These are phyloP conservation scores for Spergularia azorica DNA, from an alignment of 179 eudicot species.

Conservation along the genomic window DNA sequence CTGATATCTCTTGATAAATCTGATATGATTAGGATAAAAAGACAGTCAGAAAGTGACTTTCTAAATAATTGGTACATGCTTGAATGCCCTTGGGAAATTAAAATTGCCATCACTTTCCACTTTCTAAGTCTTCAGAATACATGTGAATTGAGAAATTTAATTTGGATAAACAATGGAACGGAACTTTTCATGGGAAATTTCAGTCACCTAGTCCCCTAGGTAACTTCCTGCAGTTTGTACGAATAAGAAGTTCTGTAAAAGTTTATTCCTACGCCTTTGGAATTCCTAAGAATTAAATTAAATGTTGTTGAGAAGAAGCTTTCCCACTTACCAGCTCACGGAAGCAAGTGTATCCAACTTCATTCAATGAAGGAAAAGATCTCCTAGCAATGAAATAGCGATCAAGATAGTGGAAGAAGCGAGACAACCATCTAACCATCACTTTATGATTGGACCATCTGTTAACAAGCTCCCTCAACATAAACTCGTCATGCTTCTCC, in stretches of 20 bases:
- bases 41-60: no score
- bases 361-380: slow-evolving; percentile 56
- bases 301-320: background rate
- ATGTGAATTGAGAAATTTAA: no score
- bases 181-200: no score
- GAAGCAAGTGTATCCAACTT: slow-evolving; percentile 78
- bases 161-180: no score
- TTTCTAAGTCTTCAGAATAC: no score
- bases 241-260: no score
- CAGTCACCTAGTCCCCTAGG: no score
- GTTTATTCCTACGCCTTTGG: no score
- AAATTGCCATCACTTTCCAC: no score
- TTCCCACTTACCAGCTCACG: slow-evolving; percentile 57
- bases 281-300: background rate
- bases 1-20: slow-evolving; percentile 56
- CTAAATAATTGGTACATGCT: no score
- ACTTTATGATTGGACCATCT: slow-evolving; percentile 79
- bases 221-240: no score
- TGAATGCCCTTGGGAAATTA: no score
- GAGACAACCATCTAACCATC: slow-evolving; percentile 83
- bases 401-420: slow-evolving; percentile 79
- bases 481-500: slow-evolving; percentile 75
- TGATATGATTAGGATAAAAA: slow-evolving; percentile 16
- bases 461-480: slow-evolving; percentile 76
- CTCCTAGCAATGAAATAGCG: slow-evolving; percentile 74